These are phyloP conservation scores for Alternaria ethzedia DNA, from an alignment of 2,329 filamentous ascomycete species.

Conservation along the genomic window DNA sequence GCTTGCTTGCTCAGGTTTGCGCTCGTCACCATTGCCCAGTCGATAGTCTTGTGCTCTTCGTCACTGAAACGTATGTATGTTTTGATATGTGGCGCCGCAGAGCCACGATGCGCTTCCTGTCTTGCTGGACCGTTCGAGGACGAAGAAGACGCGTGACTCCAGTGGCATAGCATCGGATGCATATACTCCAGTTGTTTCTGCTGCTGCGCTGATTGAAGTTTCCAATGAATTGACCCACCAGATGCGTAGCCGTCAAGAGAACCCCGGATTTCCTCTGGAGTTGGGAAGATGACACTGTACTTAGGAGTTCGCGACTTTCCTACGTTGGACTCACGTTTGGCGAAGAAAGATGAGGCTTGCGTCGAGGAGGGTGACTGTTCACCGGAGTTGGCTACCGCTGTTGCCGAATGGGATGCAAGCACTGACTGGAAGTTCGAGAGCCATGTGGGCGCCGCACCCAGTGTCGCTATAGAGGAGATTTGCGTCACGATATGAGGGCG, in stretches of 20 bases:
- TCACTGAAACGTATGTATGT: conserved; percentile 76
- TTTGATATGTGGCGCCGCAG: conserved; percentile 87
- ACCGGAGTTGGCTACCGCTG: not conserved
- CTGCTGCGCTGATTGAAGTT: conserved; percentile 72
- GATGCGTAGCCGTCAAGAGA: conserved; percentile 80
- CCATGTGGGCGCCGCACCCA: conserved; percentile 76
- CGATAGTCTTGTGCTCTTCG: conserved; percentile 58
- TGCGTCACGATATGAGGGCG: conserved; percentile 61
- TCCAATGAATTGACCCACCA: conserved; percentile 82
- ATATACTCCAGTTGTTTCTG: conserved; percentile 76
- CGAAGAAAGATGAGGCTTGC: conserved; percentile 14
- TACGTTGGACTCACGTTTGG: conserved; percentile 4
- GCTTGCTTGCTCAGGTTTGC: conserved; percentile 91
- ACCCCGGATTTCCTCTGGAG: conserved; percentile 74
- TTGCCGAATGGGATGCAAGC: conserved; percentile 21
- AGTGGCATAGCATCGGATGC: conserved; percentile 73
- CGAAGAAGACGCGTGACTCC: conserved; percentile 57
- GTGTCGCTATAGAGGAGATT: conserved; percentile 81
- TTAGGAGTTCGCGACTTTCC: conserved; percentile 54
- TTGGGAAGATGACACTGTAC: conserved; percentile 81
- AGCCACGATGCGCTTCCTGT: conserved; percentile 42
- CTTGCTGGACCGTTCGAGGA: not conserved
- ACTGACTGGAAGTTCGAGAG: conserved; percentile 62
- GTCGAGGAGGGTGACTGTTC: not conserved
- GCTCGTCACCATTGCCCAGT: conserved; percentile 89